Conservation (phyloP, 2,329 filamentous ascomycete genomes). For the Fusarium euwallaceae region DNA sequence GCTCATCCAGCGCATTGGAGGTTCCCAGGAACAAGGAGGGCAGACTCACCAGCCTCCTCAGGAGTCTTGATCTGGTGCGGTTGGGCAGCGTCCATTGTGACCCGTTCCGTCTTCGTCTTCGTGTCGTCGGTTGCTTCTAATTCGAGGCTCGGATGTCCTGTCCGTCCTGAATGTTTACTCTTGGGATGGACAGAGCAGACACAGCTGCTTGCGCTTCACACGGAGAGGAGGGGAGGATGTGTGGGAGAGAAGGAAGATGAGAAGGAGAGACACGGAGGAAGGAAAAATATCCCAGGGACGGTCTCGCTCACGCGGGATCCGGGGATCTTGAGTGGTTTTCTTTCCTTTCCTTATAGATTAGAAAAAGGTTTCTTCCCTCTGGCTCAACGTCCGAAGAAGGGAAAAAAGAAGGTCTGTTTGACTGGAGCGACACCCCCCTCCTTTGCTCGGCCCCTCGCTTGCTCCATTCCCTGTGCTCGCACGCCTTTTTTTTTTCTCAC, state of each 20-base stretch:
- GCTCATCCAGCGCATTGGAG: slow-evolving; percentile 20
- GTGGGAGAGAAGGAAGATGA: slow-evolving; percentile 17
- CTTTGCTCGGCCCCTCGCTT: slow-evolving; percentile 39
- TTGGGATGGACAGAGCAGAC: slow-evolving; percentile 35
- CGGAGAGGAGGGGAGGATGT: slow-evolving; percentile 44
- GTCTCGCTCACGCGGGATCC: slow-evolving; percentile 44
- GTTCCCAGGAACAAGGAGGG: not conserved
- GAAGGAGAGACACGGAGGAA: slow-evolving; percentile 16
- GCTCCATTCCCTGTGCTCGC: slow-evolving; percentile 36
- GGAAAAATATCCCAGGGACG: slow-evolving; percentile 39
- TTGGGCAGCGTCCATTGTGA: slow-evolving; percentile 57
- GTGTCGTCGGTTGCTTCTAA: slow-evolving; percentile 25
- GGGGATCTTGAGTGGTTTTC: slow-evolving; percentile 41
- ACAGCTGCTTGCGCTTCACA: slow-evolving; percentile 38
- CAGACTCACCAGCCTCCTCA: slow-evolving; percentile 72
- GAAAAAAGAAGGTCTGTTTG: slow-evolving; percentile 38
- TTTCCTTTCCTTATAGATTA: slow-evolving; percentile 39
- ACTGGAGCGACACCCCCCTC: slow-evolving; percentile 36
- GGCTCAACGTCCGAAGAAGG: slow-evolving; percentile 40
- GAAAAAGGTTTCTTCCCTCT: slow-evolving; percentile 48
- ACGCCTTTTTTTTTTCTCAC: slow-evolving; percentile 37
- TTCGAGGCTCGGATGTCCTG: slow-evolving; percentile 19
- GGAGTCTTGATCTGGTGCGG: slow-evolving; percentile 66
- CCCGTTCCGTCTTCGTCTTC: slow-evolving; percentile 43
- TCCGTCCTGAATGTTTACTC: slow-evolving; percentile 11